Evolutionary conservation across 345 rosid genomes (phyloP), one percentile per base, ranked within the genome.

Genomic region (Citrus glauca): DNA sequence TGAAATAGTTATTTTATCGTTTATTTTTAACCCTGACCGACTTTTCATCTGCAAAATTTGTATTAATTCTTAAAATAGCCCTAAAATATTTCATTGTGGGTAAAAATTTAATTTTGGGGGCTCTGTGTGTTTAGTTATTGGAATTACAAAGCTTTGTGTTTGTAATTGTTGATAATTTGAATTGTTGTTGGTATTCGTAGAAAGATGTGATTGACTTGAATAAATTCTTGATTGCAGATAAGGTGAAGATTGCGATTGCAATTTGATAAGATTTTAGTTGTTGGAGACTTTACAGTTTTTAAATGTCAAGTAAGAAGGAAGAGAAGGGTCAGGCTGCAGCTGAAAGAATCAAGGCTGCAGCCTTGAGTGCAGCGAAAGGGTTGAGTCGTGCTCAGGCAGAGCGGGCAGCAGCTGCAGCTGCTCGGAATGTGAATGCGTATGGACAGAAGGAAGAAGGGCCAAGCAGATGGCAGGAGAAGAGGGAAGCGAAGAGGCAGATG

Each of bases 361-460:
- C 99, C 50, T 79, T 94, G 79, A 92, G 77, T 42, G 98, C 97
- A 35, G 95, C 97, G 0, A 96, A 94, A 81, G 99, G 99, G 59
- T 81, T 96, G 11, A 96, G 99, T 73, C 97, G 98, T 35, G 94
- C 99, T 14, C 99, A 96, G 90, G 99, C 99, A 1, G 99, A 96
- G 75, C 78, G 98, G 69, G 99, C 98, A 0, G 99, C 99, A 0
- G 64, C 98, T 33, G 99, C 99, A 1, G 99, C 99, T 2, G 93
- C 97, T 0, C 86, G 98, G 7, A 96, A 96, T 82, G 99, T 96
- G 19, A 96, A 96, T 81, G 98, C 98, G 5, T 94, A 96, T 60
- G 99, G 99, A 50, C 98, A 96, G 74, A 96, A 96, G 88, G 99
- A 96, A 84, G 99, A 96, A 88, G 99, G 99, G 75, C 99, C 98